Evolutionary conservation across 257 asterid species (phyloP), one percentile per base, ranked within the genome.

Genomic region (Leptodermis oblonga): DNA sequence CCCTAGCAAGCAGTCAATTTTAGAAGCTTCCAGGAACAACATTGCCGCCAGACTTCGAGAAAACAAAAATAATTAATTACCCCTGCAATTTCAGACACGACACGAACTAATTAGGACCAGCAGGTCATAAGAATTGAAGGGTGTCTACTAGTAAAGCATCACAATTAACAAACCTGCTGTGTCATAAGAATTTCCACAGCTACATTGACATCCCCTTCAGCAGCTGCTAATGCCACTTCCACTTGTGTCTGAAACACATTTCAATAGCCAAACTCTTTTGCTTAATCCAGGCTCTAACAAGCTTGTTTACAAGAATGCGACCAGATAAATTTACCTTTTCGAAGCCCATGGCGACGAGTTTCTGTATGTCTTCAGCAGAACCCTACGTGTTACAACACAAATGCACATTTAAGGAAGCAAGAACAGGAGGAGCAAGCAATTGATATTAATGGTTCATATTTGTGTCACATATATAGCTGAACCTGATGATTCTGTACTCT

Each of bases 171-270:
- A 54, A 92, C 98, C 95, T 90, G 96, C 75, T 94, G 99, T 81
- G 87, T 89, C 96, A 87, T 88, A n/a, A 91, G 92, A 79, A 91
- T 91, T 83, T 91, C 97, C 20, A 85, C 96, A 3, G 99, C 96
- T 46, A 91, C 88, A 60, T 84, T 87, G 74, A 92, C 67, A 79
- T 94, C 95, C 67, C 97, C 89, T 56, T 94, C 97, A 41, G 96
- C 96, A 46, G 99, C 99, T 48, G 96, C 90, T 49, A 91, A 58
- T 55, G 99, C 99, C 62, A 94, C 87, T 83, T 94, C 99, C 45
- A 88, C 96, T 77, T 94, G 99, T 65, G 96, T 91, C 99, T 89
- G 90, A 58, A 74, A 53, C 48, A 34, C n/a, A n/a, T 41, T 17
- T 48, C 20, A 28, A 59, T 58, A 33, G 30, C 45, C 30, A 7